Conservation (phyloP, 805 yeast genomes). For the Ogataea methylovora region DNA sequence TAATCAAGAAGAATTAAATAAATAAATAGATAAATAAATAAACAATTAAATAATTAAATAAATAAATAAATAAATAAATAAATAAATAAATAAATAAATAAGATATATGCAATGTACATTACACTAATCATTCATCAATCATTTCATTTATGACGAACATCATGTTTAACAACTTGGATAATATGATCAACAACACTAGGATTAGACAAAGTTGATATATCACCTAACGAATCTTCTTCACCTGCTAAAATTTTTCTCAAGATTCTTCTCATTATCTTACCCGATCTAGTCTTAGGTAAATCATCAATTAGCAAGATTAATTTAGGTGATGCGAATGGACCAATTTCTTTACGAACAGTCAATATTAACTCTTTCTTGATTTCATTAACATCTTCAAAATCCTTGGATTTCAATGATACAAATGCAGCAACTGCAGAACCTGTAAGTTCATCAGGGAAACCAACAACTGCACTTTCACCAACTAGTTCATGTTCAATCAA, state of each 20-base stretch:
- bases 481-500: conserved; percentile 63
- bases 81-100: no score
- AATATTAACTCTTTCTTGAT: conserved; percentile 57
- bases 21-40: background rate
- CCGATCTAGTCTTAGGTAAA: conserved; percentile 81
- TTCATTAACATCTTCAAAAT: conserved; percentile 38
- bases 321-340: conserved; percentile 85
- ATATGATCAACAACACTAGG: conserved; percentile 66
- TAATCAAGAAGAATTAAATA: background rate
- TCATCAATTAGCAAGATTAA: conserved; percentile 64
- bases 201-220: conserved; percentile 68
- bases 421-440: conserved; percentile 84
- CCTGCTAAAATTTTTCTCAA: conserved; percentile 67
- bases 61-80: no score
- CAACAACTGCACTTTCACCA: conserved; percentile 79
- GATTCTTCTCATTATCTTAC: conserved; percentile 83
- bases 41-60: background rate
- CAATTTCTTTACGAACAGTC: conserved; percentile 72
- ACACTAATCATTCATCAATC: no score
- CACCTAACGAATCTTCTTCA: conserved; percentile 79
- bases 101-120: no score
- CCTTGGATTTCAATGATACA: conserved; percentile 59
- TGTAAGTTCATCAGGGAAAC: conserved; percentile 74
- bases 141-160: conserved; percentile 1
- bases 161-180: conserved; percentile 40